These are phyloP conservation scores for Leishmania martiniquensis DNA, from an alignment of 208 protist genomes.

Conservation along the genomic window DNA sequence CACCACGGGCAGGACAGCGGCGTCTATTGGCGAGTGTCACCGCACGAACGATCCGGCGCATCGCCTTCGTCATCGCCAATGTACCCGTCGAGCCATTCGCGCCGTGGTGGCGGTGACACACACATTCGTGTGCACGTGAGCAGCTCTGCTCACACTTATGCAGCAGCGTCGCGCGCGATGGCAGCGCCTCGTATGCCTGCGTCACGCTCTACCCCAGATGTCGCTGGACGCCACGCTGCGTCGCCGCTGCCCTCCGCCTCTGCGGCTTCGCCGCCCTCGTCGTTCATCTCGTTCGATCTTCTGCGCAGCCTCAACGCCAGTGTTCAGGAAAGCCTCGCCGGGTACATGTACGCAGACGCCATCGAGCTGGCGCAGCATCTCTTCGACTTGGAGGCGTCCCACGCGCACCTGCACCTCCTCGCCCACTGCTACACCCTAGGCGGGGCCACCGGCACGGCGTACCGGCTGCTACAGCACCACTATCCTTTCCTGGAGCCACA, in stretches of 20 bases:
- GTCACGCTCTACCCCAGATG: background rate
- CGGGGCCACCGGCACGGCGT: conserved; percentile 56
- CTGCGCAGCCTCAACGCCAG: conserved; percentile 24
- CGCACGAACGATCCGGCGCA: background rate
- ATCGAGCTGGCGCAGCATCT: conserved; percentile 92
- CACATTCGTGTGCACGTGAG: background rate
- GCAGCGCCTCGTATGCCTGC: background rate
- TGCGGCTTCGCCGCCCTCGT: background rate
- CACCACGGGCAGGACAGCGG: background rate
- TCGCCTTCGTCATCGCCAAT: background rate
- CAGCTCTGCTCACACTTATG: background rate
- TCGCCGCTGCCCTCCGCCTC: background rate
- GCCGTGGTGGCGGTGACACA: background rate
- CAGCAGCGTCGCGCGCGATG: background rate
- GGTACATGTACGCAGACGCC: conserved; percentile 81
- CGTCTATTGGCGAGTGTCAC: background rate
- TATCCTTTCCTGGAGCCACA: conserved; percentile 61
- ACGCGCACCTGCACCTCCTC: conserved; percentile 66
- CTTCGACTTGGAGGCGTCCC: conserved; percentile 51
- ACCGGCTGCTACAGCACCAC: conserved; percentile 61
- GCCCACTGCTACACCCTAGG: conserved; percentile 71
- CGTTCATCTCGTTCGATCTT: conserved; percentile 16
- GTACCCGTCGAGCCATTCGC: background rate
- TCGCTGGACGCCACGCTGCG: background rate
- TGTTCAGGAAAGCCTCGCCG: conserved; percentile 63